A percentile compares a stretch with the other conserved stretches of the same genome.
These are phyloP conservation scores for Teunomyces panamensis DNA, from an alignment of 805 yeast genomes.

Conservation along the genomic window DNA sequence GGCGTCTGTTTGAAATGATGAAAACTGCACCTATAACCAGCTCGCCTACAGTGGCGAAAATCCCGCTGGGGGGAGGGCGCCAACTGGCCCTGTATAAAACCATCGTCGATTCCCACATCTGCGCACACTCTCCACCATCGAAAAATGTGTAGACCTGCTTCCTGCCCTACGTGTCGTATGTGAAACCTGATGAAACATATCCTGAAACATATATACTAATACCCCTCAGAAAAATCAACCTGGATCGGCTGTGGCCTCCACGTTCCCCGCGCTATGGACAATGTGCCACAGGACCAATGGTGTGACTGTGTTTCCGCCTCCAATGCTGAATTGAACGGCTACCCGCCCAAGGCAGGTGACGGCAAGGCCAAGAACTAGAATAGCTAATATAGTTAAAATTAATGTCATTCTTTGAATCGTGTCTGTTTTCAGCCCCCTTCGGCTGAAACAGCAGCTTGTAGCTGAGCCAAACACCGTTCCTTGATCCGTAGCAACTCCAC, in stretches of 20 bases:
- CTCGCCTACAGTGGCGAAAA: too few species aligned
- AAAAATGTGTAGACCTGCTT: constrained; percentile 34
- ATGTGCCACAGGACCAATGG: constrained; percentile 34
- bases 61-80: too few species aligned
- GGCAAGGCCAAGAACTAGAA: constrained; percentile 16
- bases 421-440: too few species aligned
- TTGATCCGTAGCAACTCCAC: constrained; percentile 49
- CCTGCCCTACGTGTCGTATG: constrained; percentile 29
- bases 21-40: too few species aligned
- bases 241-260: constrained; percentile 50
- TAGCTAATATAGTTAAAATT: neutral
- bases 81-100: neutral
- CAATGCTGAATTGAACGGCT: constrained; percentile 24
- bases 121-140: neutral
- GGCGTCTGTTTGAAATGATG: neutral
- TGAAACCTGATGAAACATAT: neutral
- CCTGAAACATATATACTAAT: neutral
- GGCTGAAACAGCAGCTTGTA: neutral
- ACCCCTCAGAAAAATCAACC: constrained; percentile 14
- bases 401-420: too few species aligned
- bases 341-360: constrained; percentile 36
- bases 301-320: constrained; percentile 29
- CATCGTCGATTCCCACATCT: neutral
- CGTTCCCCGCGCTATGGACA: constrained; percentile 39
- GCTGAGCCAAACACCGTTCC: constrained; percentile 19